Conservation (phyloP, 306 rosid genomes). For the Glycine soja region DNA sequence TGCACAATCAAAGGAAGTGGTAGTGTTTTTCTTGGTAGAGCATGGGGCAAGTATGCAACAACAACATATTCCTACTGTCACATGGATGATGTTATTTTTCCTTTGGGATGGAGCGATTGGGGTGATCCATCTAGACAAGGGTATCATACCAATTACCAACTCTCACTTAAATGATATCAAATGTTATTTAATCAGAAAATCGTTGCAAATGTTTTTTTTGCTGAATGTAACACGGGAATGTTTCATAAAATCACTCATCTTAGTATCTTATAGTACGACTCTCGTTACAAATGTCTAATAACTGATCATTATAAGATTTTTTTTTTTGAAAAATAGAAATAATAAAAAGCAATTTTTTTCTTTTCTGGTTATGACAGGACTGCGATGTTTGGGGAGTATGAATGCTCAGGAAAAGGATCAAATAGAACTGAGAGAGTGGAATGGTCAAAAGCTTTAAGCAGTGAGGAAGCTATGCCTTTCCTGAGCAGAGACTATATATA, state of each 20-base stretch:
- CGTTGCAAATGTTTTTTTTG: no score
- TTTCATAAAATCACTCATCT: no score
- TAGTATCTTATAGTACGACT: no score
- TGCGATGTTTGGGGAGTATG: conserved; percentile 62
- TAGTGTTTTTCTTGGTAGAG: conserved; percentile 63
- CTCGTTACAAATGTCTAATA: background rate
- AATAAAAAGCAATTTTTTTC: background rate
- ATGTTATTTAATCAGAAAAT: background rate
- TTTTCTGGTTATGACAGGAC: conserved; percentile 51
- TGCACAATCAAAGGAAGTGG: conserved; percentile 71
- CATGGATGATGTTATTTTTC: conserved; percentile 58
- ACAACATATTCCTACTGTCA: conserved; percentile 59
- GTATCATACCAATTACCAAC: conserved; percentile 35
- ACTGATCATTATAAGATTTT: background rate
- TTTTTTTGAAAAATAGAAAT: no score
- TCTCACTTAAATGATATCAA: background rate
- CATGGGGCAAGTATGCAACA: conserved; percentile 78
- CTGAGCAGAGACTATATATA: conserved; percentile 57
- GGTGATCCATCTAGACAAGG: conserved; percentile 55
- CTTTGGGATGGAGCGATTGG: conserved; percentile 79
- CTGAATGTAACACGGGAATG: no score
- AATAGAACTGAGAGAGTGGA: conserved; percentile 55
- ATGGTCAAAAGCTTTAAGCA: conserved; percentile 59
- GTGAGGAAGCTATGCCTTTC: conserved; percentile 55
- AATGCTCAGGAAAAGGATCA: conserved; percentile 70